Base-by-base conservation (phyloP, 345 rosid species). In the Sonneratia caseolaris region DNA sequence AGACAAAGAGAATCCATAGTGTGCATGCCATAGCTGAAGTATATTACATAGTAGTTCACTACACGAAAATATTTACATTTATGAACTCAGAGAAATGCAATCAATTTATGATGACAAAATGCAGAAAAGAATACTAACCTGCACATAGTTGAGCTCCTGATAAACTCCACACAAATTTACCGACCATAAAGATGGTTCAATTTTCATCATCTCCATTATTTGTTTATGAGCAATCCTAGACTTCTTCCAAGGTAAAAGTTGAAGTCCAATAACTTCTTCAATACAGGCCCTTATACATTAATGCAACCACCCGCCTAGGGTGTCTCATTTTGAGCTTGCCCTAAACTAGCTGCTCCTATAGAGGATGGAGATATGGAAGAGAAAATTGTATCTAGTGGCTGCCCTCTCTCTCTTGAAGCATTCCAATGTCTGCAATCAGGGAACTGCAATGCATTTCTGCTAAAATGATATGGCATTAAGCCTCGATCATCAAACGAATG, bases 81-180 rank as follows among this genome's bases (percentile, higher is more conserved):
- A 51, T 51, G 56, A 51, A 11, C 18, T 51, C 10, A 5, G 10
- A 51, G 56, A 51, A 12, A 51, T 51, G 40, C 13, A 15, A 15
- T 35, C 27, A 9, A 19, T 3, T 12, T 51, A 65, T 59, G 1
- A 45, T 16, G 51, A 40, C 68, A 38, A 72, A 38, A 37, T 57
- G 57, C 35, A 7, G 32, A 68, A 15, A 36, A 82, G 71, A 64
- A 77, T 77, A 73, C 76, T 78, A 80, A 89, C 94, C 94, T 89
- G 94, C 35, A 87, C 97, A 71, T 90, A 94, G 82, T 94, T 91
- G 32, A 91, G 93, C 82, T 94, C 99, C 77, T 91, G 96, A 75
- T 87, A 90, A 81, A 90, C 96, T 81, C 97, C 81, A 74, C 81
- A 72, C 97, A 76, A 94, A 94, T 84, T 94, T 97, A 70, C 91